Base-by-base conservation (phyloP, 768 basidiomycete species). In the Boletus sp. region DNA sequence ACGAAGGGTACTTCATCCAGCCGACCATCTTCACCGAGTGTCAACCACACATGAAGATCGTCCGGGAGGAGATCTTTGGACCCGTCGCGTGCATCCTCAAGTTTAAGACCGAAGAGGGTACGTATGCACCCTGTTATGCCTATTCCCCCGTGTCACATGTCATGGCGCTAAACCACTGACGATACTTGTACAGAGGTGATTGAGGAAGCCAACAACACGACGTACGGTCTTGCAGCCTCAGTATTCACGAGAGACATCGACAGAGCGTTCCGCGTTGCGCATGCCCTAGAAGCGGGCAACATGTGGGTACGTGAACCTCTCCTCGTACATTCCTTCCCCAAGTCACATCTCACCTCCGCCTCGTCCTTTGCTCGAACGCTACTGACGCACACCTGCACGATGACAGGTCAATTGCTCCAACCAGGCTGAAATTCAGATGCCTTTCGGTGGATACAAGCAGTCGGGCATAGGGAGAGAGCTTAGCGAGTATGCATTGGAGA, bases 211-310 rank as follows among this genome's bases (percentile, higher is more conserved):
- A 57, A 57, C 47, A 12, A 57, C 46, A 57, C 56, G 47, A 41
- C 56, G 17, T 57, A 57, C 15, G 56, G 56, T 30, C 56, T 57
- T 2, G 55, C 55, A 11, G 56, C 56, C 5, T 56, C 56, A 5
- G 56, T 57, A n/a, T 57, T 57, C 39, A 57, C 56, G 1, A 57
- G 48, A 11, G 55, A 57, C 33, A 57, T 81, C 60, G 68, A 71
- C 39, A 67, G 73, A 46, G 80, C 76, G 15, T 68, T 80, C 48
- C 67, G 69, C 11, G 73, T 77, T 30, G 77, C 78, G 15, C 71
- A 75, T 50, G 67, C 68, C 42, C 64, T 83, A 12, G 75, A 81
- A 54, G 77, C 78, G 4, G 81, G 81, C 32, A 79, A 87, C 15
- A 83, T 81, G 12, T 92, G 86, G 84, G 80, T 85, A 53, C 11